A percentile compares a stretch with the other conserved stretches of the same genome.
phyloP scores from a whole-genome alignment of 345 rosid species.

The Populus alba region DNA sequence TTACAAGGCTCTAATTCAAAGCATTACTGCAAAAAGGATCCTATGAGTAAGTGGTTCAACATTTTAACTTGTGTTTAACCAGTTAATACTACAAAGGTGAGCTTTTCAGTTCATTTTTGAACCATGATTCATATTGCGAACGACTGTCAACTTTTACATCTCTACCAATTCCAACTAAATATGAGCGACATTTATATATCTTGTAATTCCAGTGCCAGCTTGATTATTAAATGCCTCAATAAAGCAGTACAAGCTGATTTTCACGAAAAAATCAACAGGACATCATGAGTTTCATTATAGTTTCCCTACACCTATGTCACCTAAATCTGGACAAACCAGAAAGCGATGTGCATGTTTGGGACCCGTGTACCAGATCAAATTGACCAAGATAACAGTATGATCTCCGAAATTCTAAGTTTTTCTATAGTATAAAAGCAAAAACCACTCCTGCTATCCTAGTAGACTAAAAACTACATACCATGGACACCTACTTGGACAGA shows the following conservation, averaged over 20 bases:
- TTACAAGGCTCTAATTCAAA: conserved; percentile 17
- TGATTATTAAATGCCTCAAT: background rate
- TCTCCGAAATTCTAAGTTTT: background rate
- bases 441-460: background rate
- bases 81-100: background rate
- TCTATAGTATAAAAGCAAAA: background rate
- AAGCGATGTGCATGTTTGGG: background rate
- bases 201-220: conserved; percentile 81
- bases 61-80: conserved; percentile 66
- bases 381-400: background rate
- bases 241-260: background rate
- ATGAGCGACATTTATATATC: conserved; percentile 41
- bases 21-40: background rate
- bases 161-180: conserved; percentile 59
- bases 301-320: background rate
- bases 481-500: background rate
- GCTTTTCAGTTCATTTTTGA: conserved; percentile 30
- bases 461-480: background rate
- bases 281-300: background rate
- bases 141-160: conserved; percentile 19
- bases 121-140: conserved; percentile 49
- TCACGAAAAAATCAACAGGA: background rate
- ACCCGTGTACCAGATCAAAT: background rate
- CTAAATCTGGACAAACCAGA: background rate
- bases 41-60: conserved; percentile 43